phyloP scores from a whole-genome alignment of 1,284 basidiomycete species.

The Apiotrichum porosum region DNA sequence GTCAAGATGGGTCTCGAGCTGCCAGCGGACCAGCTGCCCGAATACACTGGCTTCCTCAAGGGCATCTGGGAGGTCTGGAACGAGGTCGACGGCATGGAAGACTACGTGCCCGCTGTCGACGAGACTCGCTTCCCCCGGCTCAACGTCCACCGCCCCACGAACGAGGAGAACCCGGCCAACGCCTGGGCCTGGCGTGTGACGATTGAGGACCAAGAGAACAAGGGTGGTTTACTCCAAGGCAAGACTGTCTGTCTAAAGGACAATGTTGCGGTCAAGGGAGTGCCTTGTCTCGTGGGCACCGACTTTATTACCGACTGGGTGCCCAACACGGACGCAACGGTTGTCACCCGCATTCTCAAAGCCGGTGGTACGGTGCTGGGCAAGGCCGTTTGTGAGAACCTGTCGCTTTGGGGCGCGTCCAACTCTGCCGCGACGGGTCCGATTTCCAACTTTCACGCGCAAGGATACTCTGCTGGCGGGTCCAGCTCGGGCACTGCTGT shows the following conservation, averaged over 20 bases:
- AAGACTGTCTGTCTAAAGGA: conserved; percentile 36
- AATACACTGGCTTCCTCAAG: conserved; percentile 21
- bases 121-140: conserved; percentile 25
- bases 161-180: conserved; percentile 24
- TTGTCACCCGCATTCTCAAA: conserved; percentile 52
- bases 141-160: conserved; percentile 16
- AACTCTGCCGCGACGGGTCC: conserved; percentile 26
- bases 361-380: conserved; percentile 50
- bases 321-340: conserved; percentile 50
- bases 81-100: conserved; percentile 26
- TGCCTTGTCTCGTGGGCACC: conserved; percentile 32
- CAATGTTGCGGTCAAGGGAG: conserved; percentile 29
- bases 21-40: conserved; percentile 2
- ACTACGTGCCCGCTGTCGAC: conserved; percentile 29
- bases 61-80: conserved; percentile 34
- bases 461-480: conserved; percentile 52
- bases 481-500: conserved; percentile 53
- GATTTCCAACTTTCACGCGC: conserved; percentile 52
- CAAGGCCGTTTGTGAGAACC: conserved; percentile 49
- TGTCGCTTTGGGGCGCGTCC: conserved; percentile 23
- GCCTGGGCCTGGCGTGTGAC: conserved; percentile 32
- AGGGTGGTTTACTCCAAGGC: conserved; percentile 19
- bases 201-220: conserved; percentile 3
- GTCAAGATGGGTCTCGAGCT: conserved; percentile 17
- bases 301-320: conserved; percentile 28